Conservation (phyloP, 148 eudicot species). For the Chenopodium berlandieri region DNA sequence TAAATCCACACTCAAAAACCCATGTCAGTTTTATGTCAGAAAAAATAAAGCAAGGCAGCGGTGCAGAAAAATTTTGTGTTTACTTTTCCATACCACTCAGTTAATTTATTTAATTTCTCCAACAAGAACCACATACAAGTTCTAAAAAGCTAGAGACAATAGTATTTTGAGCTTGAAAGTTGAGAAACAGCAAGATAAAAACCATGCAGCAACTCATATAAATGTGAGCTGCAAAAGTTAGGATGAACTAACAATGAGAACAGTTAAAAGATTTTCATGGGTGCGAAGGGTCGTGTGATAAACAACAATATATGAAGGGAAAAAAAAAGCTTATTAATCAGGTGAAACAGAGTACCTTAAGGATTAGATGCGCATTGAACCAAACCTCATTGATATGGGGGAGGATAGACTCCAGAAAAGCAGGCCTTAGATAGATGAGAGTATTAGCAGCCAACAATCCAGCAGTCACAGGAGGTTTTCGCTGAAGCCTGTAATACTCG, state of each 20-base stretch:
- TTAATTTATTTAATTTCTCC: not conserved
- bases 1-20: not conserved
- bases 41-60: not conserved
- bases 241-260: not conserved
- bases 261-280: not conserved
- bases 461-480: conserved; percentile 52
- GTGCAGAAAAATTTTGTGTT: no score
- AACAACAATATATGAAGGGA: not conserved
- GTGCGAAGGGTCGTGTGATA: not conserved
- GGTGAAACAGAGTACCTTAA: conserved; percentile 30
- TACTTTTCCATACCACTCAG: not conserved
- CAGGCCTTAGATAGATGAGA: conserved; percentile 46
- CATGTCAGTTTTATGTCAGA: not conserved
- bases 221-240: not conserved
- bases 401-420: conserved; percentile 38
- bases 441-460: conserved; percentile 50
- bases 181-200: not conserved
- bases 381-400: conserved; percentile 38
- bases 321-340: not conserved
- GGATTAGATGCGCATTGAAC: conserved; percentile 43
- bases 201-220: not conserved
- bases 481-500: conserved; percentile 42
- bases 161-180: not conserved
- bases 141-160: not conserved
- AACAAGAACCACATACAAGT: not conserved